Evolutionary conservation across 768 basidiomycete species (phyloP), one percentile per base, ranked within the genome.

Genomic region (Lentinula edodes): DNA sequence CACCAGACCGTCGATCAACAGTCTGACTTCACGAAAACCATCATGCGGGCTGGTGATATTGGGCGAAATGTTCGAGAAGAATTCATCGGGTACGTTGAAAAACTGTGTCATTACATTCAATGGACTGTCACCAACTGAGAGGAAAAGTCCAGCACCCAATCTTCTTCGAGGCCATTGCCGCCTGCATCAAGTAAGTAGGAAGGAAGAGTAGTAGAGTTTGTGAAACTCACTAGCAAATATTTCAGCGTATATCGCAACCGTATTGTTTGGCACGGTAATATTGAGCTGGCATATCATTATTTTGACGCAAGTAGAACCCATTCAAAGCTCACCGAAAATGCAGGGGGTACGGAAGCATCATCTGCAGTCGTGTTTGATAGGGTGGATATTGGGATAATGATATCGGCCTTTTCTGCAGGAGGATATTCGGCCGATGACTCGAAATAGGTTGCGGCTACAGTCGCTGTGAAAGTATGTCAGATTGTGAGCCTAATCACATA

Each of bases 321-420:
- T 41, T 32, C 38, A 48, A 46, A 8, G 60, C 76, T 52, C 67
- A 90, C 89, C 10, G 88, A 88, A 66, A 90, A 89, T 3, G 76
- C 78, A 5, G 90, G 89, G 32, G 90, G 90, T 2, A 91, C 87
- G 39, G 87, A 87, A 5, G 86, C 87, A n/a, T 86, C 82, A 62
- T 86, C 82, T n/a, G 85, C 87, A 9, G 85, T 85, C 59, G 80
- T 74, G 61, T 87, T 85, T 8, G 76, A 75, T 61, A 87, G 70
- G 4, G 87, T 89, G 0, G 87, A 86, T 12, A 93, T 77, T 0
- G 90, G 88, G 35, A 93, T 79, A 51, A 92, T 87, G 28, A 83
- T 64, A 66, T 88, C 80, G 10, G 90, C 82, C 62, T 81, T 79
- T 55, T 78, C 75, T 9, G 85, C 86, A 0, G 86, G 80, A 28